A percentile compares a stretch with the other conserved stretches of the same genome.
These are phyloP conservation scores for Xylaria sp. DNA, from an alignment of 2,329 filamentous ascomycete genomes.

Conservation along the genomic window DNA sequence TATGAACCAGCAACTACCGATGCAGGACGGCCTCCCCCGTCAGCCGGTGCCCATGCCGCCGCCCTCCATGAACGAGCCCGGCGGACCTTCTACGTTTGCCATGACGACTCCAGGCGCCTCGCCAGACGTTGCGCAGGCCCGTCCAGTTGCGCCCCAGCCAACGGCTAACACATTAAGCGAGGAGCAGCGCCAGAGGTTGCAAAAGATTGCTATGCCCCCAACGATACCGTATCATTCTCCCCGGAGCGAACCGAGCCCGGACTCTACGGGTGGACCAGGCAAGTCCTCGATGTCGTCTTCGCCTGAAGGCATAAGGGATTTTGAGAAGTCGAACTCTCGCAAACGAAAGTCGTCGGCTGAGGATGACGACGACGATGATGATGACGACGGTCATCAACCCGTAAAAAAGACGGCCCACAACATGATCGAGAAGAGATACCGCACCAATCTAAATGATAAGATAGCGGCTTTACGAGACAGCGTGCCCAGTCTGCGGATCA, in stretches of 20 bases:
- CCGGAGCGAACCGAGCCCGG: constrained; percentile 68
- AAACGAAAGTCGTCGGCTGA: constrained; percentile 78
- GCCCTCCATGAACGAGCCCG: constrained; percentile 49
- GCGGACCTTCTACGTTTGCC: constrained; percentile 52
- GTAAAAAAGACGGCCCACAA: constrained; percentile 96
- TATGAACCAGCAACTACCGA: constrained; percentile 46
- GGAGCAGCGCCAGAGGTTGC: constrained; percentile 70
- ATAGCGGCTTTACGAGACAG: constrained; percentile 92
- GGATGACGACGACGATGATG: constrained; percentile 64
- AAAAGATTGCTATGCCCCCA: constrained; percentile 72
- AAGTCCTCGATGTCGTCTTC: constrained; percentile 68
- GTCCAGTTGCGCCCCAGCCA: constrained; percentile 47
- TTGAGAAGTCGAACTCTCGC: constrained; percentile 60
- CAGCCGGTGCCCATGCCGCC: constrained; percentile 44
- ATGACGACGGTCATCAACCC: constrained; percentile 68
- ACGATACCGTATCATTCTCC: constrained; percentile 70
- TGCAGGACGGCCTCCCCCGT: constrained; percentile 49
- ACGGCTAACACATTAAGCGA: constrained; percentile 61
- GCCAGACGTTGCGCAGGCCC: constrained; percentile 45
- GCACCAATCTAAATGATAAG: constrained; percentile 96
- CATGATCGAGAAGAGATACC: constrained; percentile 97
- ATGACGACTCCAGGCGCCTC: constrained; percentile 45
- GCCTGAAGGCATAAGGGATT: constrained; percentile 63
- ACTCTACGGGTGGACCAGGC: constrained; percentile 63
- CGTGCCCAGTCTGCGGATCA: constrained; percentile 87